Evolutionary conservation across 1,139 yeast species (phyloP), one percentile per base, ranked within the genome.

Genomic region (Pneumocystis murina): DNA sequence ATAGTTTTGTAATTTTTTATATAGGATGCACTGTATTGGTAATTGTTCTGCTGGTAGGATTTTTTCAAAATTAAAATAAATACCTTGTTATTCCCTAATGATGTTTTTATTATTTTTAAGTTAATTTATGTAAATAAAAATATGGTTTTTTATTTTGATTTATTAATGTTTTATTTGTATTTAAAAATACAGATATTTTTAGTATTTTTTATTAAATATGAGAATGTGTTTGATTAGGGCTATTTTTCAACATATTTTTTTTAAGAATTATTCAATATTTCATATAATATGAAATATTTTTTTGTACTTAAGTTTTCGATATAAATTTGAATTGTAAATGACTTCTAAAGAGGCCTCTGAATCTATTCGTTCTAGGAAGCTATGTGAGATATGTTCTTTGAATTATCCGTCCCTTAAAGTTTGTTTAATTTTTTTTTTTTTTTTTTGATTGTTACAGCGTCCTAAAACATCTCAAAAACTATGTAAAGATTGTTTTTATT

Each of bases 401-500:
- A 59, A 35, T 61, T 55, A 28, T 63, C 64, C 59, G 38, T 61
- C 35, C 48, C 66, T 33, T 14, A 48, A 48, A 48, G 55, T 48
- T 48, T 20, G 33, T 24, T 59, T 36, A 14, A 61, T 33, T 61
- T 38, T 62, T 43, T 24, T 62, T 58, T 39, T 59, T 62, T 38
- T 69, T 70, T 20, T 41, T 41, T 48, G 28, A 48, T 35, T 41
- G 20, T 59, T 94, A 79, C 86, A 84, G 71, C 80, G 98, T 67
- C 99, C 99, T 17, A 92, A 94, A 73, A 92, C 92, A 68, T 79
- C 87, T 59, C 94, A 87, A 74, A 89, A 87, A 71, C 78, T 94
- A n/a, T 94, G 99, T 74, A 91, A 90, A 72, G 84, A 82, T 67
- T 94, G 99, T 74, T 94, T 94, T 73, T 92, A 80, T 72, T 79